Base-by-base conservation (phyloP, 352 stramenopile genomes). In the Phytophthora boehmeriae region DNA sequence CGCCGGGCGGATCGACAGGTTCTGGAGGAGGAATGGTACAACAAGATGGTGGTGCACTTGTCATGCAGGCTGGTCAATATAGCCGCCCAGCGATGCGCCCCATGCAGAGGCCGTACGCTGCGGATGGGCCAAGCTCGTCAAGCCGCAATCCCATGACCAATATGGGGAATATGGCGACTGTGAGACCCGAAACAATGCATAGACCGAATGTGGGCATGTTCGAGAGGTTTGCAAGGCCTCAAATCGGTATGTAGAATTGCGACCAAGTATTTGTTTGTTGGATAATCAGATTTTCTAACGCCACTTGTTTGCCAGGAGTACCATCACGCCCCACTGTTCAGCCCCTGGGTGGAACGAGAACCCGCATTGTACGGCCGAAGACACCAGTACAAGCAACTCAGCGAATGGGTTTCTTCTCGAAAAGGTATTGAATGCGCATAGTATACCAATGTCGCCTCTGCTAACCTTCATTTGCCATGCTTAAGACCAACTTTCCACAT, bases 351-450 rank as follows among this genome's bases (percentile, higher is more conserved):
- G 66, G 49, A 8, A 48, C 68, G 45, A 76, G 80, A 60, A 77
- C 73, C 50, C 78, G 79, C 2, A 85, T 91, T 8, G 42, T 89
- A 51, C 76, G 81, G 43, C 84, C 81, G 14, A 93, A 91, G 55
- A 93, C 81, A 2, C 84, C 84, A n/a, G 27, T 89, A 3, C 81
- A 91, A 57, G 52, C 73, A 8, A 78, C 81, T 27, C 84, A 93
- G 44, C 68, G 82, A 43, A 71, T 70, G 36, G 70, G 78, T 41
- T 89, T 90, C 43, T 50, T 90, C 17, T 72, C 81, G 8, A 90
- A 86, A 49, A 69, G 83, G 83, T 92, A 71, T 4, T n/a, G 2
- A 42, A 22, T 9, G 39, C 11, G 5, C 47, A 23, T 46, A 42
- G 20, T 50, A 20, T 4, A 56, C 36, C 17, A 1, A 44, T 22